Evolutionary conservation across 352 stramenopile genomes (phyloP).

Genomic region (Globisporangium sylvaticum): DNA sequence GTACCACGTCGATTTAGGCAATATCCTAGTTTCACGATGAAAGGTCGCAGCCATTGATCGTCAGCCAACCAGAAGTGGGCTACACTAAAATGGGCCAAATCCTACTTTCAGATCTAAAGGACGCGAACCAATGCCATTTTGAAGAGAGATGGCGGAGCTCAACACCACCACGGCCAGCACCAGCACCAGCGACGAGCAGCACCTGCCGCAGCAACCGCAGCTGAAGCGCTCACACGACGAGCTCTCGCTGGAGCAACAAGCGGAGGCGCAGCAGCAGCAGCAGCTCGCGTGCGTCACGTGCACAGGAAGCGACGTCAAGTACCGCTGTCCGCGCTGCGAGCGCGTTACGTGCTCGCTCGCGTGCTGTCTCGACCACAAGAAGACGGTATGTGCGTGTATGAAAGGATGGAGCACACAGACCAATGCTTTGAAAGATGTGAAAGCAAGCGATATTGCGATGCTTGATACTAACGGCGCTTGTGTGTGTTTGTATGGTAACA

Average conservation of each 20-base stretch:
- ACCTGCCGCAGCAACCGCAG: neutral
- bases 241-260: constrained; percentile 12
- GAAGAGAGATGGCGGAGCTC: constrained; percentile 12
- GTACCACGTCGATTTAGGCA: constrained; percentile 4
- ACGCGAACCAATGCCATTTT: constrained; percentile 12
- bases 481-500: constrained; percentile 19
- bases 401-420: neutral
- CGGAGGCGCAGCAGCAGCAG: constrained; percentile 8
- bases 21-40: constrained; percentile 2
- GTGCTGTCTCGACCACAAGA: constrained; percentile 82
- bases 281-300: constrained; percentile 43
- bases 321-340: constrained; percentile 81
- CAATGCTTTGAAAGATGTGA: neutral
- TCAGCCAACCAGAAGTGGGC: neutral
- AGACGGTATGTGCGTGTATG: constrained; percentile 34
- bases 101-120: constrained; percentile 12
- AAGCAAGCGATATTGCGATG: neutral
- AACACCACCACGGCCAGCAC: neutral
- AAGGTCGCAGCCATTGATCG: neutral
- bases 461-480: neutral
- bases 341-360: constrained; percentile 77
- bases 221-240: constrained; percentile 31
- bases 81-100: neutral
- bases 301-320: constrained; percentile 58
- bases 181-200: neutral